Conservation (phyloP, 768 basidiomycete species). For the Mrakia frigida region DNA sequence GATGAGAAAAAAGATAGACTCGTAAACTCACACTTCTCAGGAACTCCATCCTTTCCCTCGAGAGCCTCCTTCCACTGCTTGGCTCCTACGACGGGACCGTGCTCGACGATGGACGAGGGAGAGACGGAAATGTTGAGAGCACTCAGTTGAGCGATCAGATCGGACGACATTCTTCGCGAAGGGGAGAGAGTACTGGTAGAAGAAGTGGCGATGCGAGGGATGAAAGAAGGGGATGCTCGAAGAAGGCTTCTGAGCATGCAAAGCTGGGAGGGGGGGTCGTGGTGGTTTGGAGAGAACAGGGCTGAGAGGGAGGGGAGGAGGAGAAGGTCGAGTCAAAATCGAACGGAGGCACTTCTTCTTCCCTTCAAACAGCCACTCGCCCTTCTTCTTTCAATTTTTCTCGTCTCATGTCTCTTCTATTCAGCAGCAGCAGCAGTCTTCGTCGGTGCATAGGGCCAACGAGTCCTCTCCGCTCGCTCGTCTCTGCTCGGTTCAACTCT, state of each 20-base stretch:
- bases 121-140: slow-evolving; percentile 36
- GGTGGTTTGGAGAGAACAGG: background rate
- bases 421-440: too few relatives aligned
- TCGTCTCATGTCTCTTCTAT: background rate
- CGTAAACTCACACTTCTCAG: slow-evolving; percentile 41
- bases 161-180: slow-evolving; percentile 37
- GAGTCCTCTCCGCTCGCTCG: background rate
- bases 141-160: slow-evolving; percentile 37
- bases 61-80: slow-evolving; percentile 72
- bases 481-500: background rate
- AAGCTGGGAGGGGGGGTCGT: background rate
- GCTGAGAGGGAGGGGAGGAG: background rate
- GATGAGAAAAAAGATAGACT: slow-evolving; percentile 46
- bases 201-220: background rate
- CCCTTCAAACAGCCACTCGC: background rate
- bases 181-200: background rate
- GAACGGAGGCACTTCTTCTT: background rate
- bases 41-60: slow-evolving; percentile 48
- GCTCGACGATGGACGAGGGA: slow-evolving; percentile 47
- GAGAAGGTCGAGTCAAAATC: background rate
- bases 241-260: slow-evolving; percentile 27
- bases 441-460: too few relatives aligned
- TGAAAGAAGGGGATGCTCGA: background rate
- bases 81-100: slow-evolving; percentile 63
- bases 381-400: background rate